Conservation (phyloP, 164 flowering plant genomes). For the Aristolochia fimbriata region DNA sequence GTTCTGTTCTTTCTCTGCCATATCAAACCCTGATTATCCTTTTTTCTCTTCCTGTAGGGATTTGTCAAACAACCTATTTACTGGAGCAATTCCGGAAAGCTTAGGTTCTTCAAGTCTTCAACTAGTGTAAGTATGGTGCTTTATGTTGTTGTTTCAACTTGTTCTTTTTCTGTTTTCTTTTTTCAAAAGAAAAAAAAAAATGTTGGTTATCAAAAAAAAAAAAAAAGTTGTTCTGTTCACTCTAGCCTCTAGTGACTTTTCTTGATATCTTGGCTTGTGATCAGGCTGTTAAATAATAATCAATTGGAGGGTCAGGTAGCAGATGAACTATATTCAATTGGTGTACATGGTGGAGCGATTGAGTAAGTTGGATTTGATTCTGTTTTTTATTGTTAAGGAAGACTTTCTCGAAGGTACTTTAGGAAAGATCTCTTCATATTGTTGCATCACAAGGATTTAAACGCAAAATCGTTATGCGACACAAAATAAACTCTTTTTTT, state of each 20-base stretch:
- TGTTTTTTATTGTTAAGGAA: background rate
- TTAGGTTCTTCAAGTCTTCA: conserved; percentile 59
- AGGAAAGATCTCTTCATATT: too few relatives aligned
- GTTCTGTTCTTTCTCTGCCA: too few relatives aligned
- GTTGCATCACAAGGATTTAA: too few relatives aligned
- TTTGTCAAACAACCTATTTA: conserved; percentile 65
- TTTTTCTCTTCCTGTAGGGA: conserved; percentile 43
- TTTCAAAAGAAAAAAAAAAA: too few relatives aligned
- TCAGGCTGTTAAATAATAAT: conserved; percentile 77
- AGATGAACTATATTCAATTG: conserved; percentile 71
- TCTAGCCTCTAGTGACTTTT: too few relatives aligned
- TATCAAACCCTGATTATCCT: background rate
- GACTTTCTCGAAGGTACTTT: too few relatives aligned
- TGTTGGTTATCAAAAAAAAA: too few relatives aligned
- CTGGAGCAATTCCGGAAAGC: conserved; percentile 82
- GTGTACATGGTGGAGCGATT: conserved; percentile 92
- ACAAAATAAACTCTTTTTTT: too few relatives aligned
- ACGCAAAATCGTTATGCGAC: too few relatives aligned
- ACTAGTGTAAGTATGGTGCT: conserved; percentile 62
- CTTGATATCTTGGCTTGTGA: too few relatives aligned
- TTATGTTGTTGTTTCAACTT: background rate
- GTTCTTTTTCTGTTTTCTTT: too few relatives aligned
- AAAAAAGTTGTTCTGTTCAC: background rate
- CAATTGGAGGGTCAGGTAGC: conserved; percentile 80
- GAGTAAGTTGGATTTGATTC: conserved; percentile 47